Conservation (phyloP, 1,284 basidiomycete genomes). For the Neonothopanus nambi region DNA sequence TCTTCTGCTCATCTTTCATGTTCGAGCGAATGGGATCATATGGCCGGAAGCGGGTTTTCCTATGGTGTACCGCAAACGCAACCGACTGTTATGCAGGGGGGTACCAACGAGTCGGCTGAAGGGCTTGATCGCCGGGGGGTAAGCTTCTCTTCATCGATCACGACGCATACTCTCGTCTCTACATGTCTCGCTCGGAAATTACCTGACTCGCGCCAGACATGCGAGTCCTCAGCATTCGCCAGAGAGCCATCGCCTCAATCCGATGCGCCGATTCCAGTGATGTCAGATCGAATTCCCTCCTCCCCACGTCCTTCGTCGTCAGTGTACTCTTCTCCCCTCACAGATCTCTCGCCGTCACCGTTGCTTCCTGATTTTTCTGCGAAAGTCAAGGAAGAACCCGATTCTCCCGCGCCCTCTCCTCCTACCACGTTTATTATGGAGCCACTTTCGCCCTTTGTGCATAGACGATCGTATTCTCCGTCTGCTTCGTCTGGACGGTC, state of each 20-base stretch:
- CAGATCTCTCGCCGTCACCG: not conserved
- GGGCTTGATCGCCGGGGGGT: too few relatives aligned
- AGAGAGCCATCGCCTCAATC: not conserved
- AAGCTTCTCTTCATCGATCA: too few relatives aligned
- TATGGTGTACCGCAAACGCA: too few relatives aligned
- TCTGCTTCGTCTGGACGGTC: slow-evolving; percentile 5
- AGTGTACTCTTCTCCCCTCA: not conserved
- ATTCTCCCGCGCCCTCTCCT: not conserved
- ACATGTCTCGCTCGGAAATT: too few relatives aligned
- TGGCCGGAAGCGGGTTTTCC: too few relatives aligned
- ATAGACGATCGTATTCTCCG: not conserved
- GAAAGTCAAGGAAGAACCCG: slow-evolving; percentile 5
- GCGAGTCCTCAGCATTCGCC: not conserved
- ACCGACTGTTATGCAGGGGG: too few relatives aligned
- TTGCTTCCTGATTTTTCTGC: not conserved
- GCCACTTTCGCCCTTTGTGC: slow-evolving; percentile 6
- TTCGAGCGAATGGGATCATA: too few relatives aligned
- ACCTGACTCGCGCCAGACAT: not conserved
- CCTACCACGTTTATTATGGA: slow-evolving; percentile 10
- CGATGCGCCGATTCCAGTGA: not conserved
- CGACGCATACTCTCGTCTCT: too few relatives aligned
- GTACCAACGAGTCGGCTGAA: too few relatives aligned
- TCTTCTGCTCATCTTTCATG: too few relatives aligned
- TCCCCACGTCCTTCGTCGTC: not conserved
- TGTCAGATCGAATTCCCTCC: not conserved